Conservation (phyloP, 805 yeast species). For the Kregervanrija pseudodelftensis region DNA sequence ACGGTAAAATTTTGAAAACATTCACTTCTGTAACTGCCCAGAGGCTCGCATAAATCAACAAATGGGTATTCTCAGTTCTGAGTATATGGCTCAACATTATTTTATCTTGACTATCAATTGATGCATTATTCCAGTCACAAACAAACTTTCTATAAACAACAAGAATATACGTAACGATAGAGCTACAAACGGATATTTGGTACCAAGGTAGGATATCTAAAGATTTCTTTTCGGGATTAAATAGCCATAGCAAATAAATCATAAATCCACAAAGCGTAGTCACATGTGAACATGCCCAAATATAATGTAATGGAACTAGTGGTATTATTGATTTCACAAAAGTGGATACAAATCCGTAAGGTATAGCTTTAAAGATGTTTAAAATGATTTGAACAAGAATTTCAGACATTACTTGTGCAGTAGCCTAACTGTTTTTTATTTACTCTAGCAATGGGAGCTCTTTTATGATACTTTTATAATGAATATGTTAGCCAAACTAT, state of each 20-base stretch:
- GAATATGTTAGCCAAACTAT: too few relatives aligned
- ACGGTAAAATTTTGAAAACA: slow-evolving; percentile 32
- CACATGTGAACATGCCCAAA: background rate
- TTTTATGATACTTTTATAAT: too few relatives aligned
- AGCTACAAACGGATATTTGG: slow-evolving; percentile 14
- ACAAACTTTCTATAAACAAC: slow-evolving; percentile 24
- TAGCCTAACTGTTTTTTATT: too few relatives aligned
- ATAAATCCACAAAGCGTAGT: slow-evolving; percentile 10
- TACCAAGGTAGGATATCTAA: slow-evolving; percentile 15
- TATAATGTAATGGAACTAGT: too few relatives aligned
- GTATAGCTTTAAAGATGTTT: too few relatives aligned
- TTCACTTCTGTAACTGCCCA: slow-evolving; percentile 30
- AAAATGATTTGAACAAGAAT: too few relatives aligned
- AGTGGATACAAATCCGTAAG: too few relatives aligned
- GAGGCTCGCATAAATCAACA: slow-evolving; percentile 30
- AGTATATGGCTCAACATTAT: slow-evolving; percentile 29
- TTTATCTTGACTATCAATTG: background rate
- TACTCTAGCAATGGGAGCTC: too few relatives aligned
- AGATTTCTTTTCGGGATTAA: slow-evolving; percentile 6
- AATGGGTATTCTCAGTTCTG: slow-evolving; percentile 35
- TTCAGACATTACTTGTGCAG: too few relatives aligned
- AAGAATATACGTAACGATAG: slow-evolving; percentile 23
- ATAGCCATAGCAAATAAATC: slow-evolving; percentile 8
- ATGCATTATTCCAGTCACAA: slow-evolving; percentile 6
- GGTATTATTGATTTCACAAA: too few relatives aligned